phyloP scores from a whole-genome alignment of 768 basidiomycete genomes.

The Tylopilus cervinicoccineus region DNA sequence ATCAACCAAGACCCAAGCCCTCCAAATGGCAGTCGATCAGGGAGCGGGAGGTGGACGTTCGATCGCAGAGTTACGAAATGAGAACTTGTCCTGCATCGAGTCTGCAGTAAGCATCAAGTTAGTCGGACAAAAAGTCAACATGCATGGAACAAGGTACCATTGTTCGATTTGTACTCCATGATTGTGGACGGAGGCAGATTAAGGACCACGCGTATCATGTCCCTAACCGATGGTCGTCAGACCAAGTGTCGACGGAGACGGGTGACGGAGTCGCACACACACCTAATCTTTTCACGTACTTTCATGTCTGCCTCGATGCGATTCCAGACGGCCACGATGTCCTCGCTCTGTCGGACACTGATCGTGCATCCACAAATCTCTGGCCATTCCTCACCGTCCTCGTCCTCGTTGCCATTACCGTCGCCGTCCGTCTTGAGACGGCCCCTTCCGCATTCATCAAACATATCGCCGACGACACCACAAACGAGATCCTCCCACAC shows the following conservation, averaged over 20 bases:
- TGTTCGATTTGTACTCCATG: conserved; percentile 96
- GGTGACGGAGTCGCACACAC: conserved; percentile 33
- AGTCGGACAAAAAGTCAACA: neutral
- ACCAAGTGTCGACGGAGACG: conserved; percentile 14
- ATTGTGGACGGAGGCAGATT: conserved; percentile 72
- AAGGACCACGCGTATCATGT: conserved; percentile 73
- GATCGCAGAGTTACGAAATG: conserved; percentile 67
- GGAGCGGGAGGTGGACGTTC: conserved; percentile 37
- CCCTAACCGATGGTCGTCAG: conserved; percentile 42
- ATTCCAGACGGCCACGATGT: conserved; percentile 93
- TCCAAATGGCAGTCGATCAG: conserved; percentile 4
- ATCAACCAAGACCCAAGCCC: neutral
- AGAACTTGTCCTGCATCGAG: conserved; percentile 86
- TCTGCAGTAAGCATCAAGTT: conserved; percentile 39
- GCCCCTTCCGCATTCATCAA: conserved; percentile 55
- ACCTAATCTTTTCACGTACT: conserved; percentile 81
- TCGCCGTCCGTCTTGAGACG: conserved; percentile 27
- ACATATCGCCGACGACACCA: conserved; percentile 87
- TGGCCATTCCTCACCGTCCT: conserved; percentile 50
- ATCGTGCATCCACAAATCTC: conserved; percentile 96
- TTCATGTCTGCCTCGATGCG: conserved; percentile 72
- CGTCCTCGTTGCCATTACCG: conserved; percentile 33
- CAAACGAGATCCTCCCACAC: conserved; percentile 89
- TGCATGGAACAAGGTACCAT: conserved; percentile 42
- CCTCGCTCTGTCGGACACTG: conserved; percentile 89